phyloP scores from a whole-genome alignment of 2,329 filamentous ascomycete species.

The Didymella segeticola region DNA sequence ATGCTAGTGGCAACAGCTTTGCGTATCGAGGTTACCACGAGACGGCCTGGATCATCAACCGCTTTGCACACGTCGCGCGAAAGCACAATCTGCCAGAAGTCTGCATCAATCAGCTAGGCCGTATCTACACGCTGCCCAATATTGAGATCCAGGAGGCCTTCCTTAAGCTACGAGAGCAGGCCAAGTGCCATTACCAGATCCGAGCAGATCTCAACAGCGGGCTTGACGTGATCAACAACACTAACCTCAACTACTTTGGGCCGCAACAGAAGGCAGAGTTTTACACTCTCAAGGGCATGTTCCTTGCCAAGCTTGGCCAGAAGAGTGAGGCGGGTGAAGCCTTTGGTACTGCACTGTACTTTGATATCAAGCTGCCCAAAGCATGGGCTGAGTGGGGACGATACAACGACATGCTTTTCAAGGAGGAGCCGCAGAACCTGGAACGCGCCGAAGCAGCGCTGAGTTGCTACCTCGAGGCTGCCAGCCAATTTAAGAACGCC shows the following conservation, averaged over 20 bases:
- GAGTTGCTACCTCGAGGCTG: slow-evolving; percentile 94
- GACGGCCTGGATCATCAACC: slow-evolving; percentile 99
- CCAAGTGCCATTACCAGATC: slow-evolving; percentile 98
- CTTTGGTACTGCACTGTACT: slow-evolving; percentile 93
- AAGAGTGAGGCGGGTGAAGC: slow-evolving; percentile 91
- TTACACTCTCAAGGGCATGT: slow-evolving; percentile 99
- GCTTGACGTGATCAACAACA: slow-evolving; percentile 98
- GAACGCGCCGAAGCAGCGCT: slow-evolving; percentile 88
- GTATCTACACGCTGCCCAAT: slow-evolving; percentile 98
- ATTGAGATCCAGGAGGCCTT: slow-evolving; percentile 99
- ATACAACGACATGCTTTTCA: slow-evolving; percentile 96
- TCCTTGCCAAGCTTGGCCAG: slow-evolving; percentile 90
- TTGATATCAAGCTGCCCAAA: slow-evolving; percentile 93
- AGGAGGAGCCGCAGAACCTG: slow-evolving; percentile 82
- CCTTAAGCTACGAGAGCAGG: slow-evolving; percentile 96
- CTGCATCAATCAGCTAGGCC: slow-evolving; percentile 94
- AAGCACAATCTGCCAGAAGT: slow-evolving; percentile 97
- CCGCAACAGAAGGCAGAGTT: slow-evolving; percentile 97
- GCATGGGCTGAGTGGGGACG: slow-evolving; percentile 99
- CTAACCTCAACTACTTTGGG: slow-evolving; percentile 98
- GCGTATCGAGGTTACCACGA: slow-evolving; percentile 98
- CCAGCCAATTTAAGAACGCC: slow-evolving; percentile 94
- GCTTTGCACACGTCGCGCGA: slow-evolving; percentile 95
- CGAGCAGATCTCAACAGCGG: slow-evolving; percentile 89
- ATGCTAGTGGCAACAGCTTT: slow-evolving; percentile 87